Evolutionary conservation across 768 basidiomycete species (phyloP), one percentile per base, ranked within the genome.

Genomic region (Pholiota microspora): DNA sequence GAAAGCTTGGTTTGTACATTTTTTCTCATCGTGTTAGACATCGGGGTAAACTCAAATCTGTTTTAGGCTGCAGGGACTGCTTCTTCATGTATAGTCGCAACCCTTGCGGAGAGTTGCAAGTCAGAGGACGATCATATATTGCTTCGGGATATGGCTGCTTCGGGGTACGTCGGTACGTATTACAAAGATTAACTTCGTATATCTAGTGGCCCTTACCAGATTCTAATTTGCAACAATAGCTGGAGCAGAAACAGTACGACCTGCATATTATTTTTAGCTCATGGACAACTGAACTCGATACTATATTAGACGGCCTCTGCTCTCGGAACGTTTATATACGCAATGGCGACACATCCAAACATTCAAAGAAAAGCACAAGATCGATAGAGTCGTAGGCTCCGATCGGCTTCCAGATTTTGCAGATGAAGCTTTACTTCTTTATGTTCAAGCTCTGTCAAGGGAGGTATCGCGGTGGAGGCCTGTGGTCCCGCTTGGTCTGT

Each of bases 321-420:
- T 5, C 59, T 53, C 18, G 42, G 35, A 12, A 51, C 56, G 8
- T 64, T 74, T 59, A 53, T 74, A 6, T 60, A 71, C 16, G 59
- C 64, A 4, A 64, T 72, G 64, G 49, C 63, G 12, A 57, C 57
- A 6, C 60, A 70, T 49, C 71, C 68, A 0, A 61, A 73, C 7
- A 57, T 66, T 0, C 70, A 73, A 50, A 56, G 44, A 10, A 68
- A 65, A 45, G 73, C 69, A 0, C 74, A 72, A 53, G 64, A 53
- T 76, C 13, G 71, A 75, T 51, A 44, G 58, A 0, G 61, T 72
- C 7, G 52, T 73, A 4, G 73, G 73, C 5, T 31, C 38, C 7
- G 57, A 65, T 3, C 62, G 72, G 2, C 61, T 74, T 1, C 69
- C 71, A 0, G 55, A 57, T 7, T 62, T 67, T 24, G 57, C 55